These are phyloP conservation scores for Euclidium syriacum DNA, from an alignment of 345 rosid species.

Conservation along the genomic window DNA sequence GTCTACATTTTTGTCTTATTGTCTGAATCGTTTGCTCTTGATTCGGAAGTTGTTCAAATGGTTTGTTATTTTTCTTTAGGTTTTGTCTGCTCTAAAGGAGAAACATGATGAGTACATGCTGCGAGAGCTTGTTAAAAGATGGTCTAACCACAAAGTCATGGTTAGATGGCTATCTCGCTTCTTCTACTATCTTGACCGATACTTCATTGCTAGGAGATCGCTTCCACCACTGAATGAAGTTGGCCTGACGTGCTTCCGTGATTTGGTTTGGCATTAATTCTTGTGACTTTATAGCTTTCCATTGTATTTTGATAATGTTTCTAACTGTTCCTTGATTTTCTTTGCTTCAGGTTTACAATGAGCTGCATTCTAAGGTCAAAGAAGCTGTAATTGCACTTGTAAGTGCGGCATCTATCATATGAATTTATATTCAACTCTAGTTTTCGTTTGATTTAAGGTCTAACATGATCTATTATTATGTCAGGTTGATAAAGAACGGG, in stretches of 20 bases:
- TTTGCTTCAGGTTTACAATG: conserved; percentile 50
- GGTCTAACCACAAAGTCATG: conserved; percentile 88
- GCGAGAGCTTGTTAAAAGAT: conserved; percentile 75
- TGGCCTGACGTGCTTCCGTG: conserved; percentile 81
- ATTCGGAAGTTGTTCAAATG: not conserved
- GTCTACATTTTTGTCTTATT: conserved; percentile 16
- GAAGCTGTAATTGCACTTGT: conserved; percentile 71
- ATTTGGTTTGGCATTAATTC: conserved; percentile 44
- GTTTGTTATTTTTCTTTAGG: conserved; percentile 35
- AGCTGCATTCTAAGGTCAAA: conserved; percentile 49
- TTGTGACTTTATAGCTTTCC: not conserved
- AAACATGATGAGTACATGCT: conserved; percentile 85
- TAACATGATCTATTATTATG: not conserved
- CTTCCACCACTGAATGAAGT: conserved; percentile 76
- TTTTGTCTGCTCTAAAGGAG: conserved; percentile 60
- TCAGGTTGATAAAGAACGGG: conserved; percentile 87
- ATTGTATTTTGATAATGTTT: not conserved
- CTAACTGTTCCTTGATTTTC: not conserved
- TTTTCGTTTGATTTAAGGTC: not conserved
- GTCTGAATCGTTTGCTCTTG: not conserved
- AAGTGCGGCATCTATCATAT: conserved; percentile 22
- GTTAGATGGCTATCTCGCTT: conserved; percentile 84
- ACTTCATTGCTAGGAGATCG: conserved; percentile 68
- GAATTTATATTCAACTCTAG: not conserved
- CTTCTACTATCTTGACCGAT: conserved; percentile 84